Base-by-base conservation (phyloP, 495 filamentous ascomycete genomes). In the Aspergillus incahuasiensis region DNA sequence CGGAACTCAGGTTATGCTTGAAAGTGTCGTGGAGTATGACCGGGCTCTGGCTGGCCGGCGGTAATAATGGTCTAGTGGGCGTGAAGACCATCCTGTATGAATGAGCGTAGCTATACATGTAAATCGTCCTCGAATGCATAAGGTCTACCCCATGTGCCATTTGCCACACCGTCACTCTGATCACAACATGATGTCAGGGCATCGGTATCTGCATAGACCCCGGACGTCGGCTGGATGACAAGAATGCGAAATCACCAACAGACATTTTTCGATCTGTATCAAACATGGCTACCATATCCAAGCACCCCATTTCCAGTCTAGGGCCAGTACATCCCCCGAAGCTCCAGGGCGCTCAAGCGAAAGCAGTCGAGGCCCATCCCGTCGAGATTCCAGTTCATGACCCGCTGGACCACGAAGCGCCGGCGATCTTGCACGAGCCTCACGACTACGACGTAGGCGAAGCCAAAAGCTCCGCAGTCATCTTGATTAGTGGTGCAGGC, bases 401-500 rank as follows among this genome's bases (percentile, higher is more conserved):
- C 34, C 66, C 64, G 13, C 60, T 57, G 11, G 60, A 67, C 60
- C 64, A 67, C 50, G 52, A 57, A 22, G 64, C 64, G 1, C 64
- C 64, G 0, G 64, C 66, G 13, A 65, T 69, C 38, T 40, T 69
- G 11, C 66, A 69, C 42, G 57, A 62, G 20, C 66, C 66, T 8
- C 55, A 44, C 44, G 48, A 48, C 19, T 65, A 63, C 51, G 61
- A 58, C 18, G 48, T 39, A 18, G 45, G 42, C 3, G 30, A 56
- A n/a, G 52, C 49, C 3, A 49, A 62, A 21, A 55, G 55, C 19
- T 64, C 71, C 8, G 74, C 74, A 1, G 74, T 75, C 0, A 66
- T 76, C 50, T 39, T 77, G 1, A 59, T 77, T 32, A 74, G 71
- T 1, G 74, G 74, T 39, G 74, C 74, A 9, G 73, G 73, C n/a